A percentile compares a stretch with the other conserved stretches of the same genome.
phyloP scores from a whole-genome alignment of 2,329 filamentous ascomycete genomes.

The Diatrype stigma region DNA sequence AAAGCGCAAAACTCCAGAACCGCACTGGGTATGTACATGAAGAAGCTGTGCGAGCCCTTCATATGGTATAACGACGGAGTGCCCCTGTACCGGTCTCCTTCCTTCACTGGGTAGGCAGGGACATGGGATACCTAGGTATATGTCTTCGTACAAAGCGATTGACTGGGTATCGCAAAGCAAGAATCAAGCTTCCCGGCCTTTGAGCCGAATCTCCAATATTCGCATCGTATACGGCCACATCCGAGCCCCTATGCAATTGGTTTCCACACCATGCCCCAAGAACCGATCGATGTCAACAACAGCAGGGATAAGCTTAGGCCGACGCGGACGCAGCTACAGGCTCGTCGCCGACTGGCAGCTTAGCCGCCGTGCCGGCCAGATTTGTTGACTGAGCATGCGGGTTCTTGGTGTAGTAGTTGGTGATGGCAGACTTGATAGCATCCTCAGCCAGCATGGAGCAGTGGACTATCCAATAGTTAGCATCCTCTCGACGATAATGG shows the following conservation, averaged over 20 bases:
- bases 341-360: constrained; percentile 56
- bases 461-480: constrained; percentile 56
- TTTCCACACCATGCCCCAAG: too few species aligned
- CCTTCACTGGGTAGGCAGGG: too few species aligned
- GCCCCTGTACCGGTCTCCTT: neutral
- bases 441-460: constrained; percentile 92
- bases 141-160: neutral
- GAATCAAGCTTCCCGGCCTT: neutral
- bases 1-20: neutral
- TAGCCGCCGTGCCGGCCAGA: constrained; percentile 68
- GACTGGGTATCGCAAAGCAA: neutral
- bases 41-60: neutral
- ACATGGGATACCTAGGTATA: neutral
- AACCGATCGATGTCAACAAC: neutral
- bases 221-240: neutral
- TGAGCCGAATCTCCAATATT: neutral
- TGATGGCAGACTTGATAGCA: constrained; percentile 87
- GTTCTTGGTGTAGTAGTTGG: constrained; percentile 89
- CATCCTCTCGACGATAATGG: too few species aligned
- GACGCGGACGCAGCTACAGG: constrained; percentile 22
- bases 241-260: too few species aligned
- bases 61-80: neutral
- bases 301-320: constrained; percentile 5
- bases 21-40: neutral
- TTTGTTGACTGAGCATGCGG: constrained; percentile 70